phyloP scores from a whole-genome alignment of 208 protist genomes.

The Acanthamoeba quina region DNA sequence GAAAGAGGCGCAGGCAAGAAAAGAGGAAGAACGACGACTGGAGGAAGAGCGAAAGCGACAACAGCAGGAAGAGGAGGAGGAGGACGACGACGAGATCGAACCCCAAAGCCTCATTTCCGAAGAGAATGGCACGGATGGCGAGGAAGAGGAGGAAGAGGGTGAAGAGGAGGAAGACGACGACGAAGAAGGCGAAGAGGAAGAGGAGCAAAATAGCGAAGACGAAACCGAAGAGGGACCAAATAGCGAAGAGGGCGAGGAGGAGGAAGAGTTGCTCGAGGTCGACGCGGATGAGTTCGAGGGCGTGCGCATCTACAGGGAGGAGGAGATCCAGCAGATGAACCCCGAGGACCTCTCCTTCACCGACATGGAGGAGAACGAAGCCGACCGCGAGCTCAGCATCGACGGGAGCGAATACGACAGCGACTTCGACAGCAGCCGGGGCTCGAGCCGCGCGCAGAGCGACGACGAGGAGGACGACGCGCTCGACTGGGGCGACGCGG shows the following conservation, averaged over 20 bases:
- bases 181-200: background rate
- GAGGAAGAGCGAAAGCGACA: background rate
- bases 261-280: background rate
- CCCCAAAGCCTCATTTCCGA: background rate
- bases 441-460: background rate
- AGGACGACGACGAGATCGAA: background rate
- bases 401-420: background rate
- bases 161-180: background rate
- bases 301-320: background rate
- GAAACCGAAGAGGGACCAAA: background rate
- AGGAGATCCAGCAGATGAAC: background rate
- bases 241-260: background rate
- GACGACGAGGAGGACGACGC: background rate
- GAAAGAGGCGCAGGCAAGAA: background rate
- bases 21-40: background rate
- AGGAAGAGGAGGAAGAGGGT: background rate
- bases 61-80: background rate
- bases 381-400: background rate
- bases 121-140: background rate
- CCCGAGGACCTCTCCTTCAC: background rate
- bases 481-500: background rate
- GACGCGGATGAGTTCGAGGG: background rate
- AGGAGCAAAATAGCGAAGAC: too few relatives aligned
- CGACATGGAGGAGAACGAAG: background rate
- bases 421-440: background rate